Evolutionary conservation across 139 green algal species (phyloP).

Genomic region (Chlorella sp.): DNA sequence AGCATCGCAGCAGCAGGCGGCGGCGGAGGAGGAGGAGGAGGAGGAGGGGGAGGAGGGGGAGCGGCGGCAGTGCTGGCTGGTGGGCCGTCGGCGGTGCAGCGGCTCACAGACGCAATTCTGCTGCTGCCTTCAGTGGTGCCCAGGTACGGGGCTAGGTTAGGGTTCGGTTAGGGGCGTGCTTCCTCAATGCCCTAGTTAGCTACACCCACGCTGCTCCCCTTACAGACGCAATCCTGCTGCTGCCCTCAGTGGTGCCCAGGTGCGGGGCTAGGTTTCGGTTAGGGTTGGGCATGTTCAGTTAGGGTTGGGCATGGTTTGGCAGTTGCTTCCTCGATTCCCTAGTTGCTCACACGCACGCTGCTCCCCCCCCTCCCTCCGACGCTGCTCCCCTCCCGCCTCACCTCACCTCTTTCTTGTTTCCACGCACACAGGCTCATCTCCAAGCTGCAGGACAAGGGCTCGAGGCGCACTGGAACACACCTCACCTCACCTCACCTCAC

Average conservation of each 20-base stretch:
- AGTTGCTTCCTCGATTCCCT: no score
- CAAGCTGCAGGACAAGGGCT: conserved; percentile 60
- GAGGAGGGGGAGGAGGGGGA: background rate
- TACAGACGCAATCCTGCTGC: conserved; percentile 62
- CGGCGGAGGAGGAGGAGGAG: conserved; percentile 2
- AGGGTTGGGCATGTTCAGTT: no score
- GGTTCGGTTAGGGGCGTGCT: no score
- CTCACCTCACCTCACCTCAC: background rate
- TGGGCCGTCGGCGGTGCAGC: conserved; percentile 9
- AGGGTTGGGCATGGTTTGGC: no score
- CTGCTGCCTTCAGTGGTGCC: conserved; percentile 71
- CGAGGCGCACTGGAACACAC: conserved; percentile 39
- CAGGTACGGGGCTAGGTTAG: background rate
- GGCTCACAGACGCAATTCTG: conserved; percentile 60
- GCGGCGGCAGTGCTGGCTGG: background rate
- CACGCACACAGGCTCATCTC: conserved; percentile 33
- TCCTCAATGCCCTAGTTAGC: no score
- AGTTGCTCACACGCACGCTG: no score
- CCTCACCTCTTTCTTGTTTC: background rate
- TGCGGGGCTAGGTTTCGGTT: no score
- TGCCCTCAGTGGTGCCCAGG: conserved; percentile 62
- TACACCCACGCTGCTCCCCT: no score
- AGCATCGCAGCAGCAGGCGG: conserved; percentile 2
- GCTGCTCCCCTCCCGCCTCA: no score
- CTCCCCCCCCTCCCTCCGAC: no score